Base-by-base conservation (phyloP, 139 green algal genomes). In the Chlorella sorokiniana region DNA sequence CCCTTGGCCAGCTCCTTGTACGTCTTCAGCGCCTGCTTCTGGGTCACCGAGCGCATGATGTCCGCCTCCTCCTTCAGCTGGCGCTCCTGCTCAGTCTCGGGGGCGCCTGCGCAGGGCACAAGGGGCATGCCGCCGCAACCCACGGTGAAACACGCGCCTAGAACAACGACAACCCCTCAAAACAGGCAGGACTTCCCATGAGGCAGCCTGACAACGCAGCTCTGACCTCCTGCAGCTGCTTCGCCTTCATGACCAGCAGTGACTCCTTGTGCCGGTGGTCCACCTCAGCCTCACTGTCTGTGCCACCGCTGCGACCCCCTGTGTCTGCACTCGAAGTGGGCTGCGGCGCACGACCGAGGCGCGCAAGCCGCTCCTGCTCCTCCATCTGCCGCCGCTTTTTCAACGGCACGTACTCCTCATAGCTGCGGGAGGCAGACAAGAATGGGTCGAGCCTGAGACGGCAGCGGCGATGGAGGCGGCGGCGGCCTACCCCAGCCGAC, bases 1-100 rank as follows among this genome's bases (percentile, higher is more conserved):
- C 87, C 92, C 89, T 93, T 92, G 2, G 96, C 96, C 76, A 98
- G 89, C 89, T 99, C 96, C 87, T 96, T 92, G 44, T 95, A 96
- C 25, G 89, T 93, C 86, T 97, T 96, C 29, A 99, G 92, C 62
- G 96, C 95, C 77, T 93, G 89, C 81, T 93, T 95, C 79, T 96
- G 91, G n/a, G 91, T 92, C 62, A 98, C 89, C 69, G 93, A 79
- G 42, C 91, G 88, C 89, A 99, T 89, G 51, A 99, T 94, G 69
- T 97, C 94, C 42, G 86, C 63, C 89, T 99, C 96, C 89, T 99
- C 93, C 35, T 79, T 76, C 78, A 91, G 71, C n/a, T 59, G 38
- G 63, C 92, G 90, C 78, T 97, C 90, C 44, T 87, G 84, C 69
- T 94, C 91, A 5, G 88, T 95, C 76, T 93, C 87, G 37, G 91